Percentiles rank a stretch among this genome's conserved stretches.
phyloP scores from a whole-genome alignment of 108 stramenopile genomes.

The Pelagomonas calceolata region DNA sequence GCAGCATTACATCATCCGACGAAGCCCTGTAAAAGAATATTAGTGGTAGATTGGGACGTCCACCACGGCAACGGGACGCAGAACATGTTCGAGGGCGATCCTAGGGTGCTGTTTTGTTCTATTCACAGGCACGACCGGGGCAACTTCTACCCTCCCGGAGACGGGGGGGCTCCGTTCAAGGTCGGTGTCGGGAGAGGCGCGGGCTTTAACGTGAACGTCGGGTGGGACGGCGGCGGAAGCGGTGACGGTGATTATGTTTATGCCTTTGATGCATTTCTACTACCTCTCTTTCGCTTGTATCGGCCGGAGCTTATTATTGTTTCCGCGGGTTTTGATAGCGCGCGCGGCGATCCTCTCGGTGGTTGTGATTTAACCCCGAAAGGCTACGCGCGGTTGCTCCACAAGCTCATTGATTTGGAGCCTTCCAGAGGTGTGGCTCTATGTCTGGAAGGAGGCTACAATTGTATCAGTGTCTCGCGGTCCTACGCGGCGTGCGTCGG shows the following conservation, averaged over 20 bases:
- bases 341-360: conserved; percentile 50
- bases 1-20: not conserved
- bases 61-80: conserved; percentile 94
- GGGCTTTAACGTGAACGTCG: conserved; percentile 64
- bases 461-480: not conserved
- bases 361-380: conserved; percentile 48
- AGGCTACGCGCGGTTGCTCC: conserved; percentile 48
- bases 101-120: conserved; percentile 52
- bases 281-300: conserved; percentile 52
- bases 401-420: conserved; percentile 10
- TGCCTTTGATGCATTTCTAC: conserved; percentile 44
- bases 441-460: conserved; percentile 17
- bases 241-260: conserved; percentile 58
- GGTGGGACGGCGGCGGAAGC: conserved; percentile 52
- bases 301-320: conserved; percentile 60
- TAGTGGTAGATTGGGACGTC: conserved; percentile 75
- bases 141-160: conserved; percentile 42
- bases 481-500: not conserved
- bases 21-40: not conserved
- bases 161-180: conserved; percentile 28
- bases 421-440: not conserved
- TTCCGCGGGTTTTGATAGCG: conserved; percentile 74
- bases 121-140: conserved; percentile 58
- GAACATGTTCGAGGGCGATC: conserved; percentile 44
- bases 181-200: conserved; percentile 39